Percentiles rank a stretch among this genome's conserved stretches.
These are phyloP conservation scores for Parathielavia hyrcaniae DNA, from an alignment of 495 filamentous ascomycete species.

Conservation along the genomic window DNA sequence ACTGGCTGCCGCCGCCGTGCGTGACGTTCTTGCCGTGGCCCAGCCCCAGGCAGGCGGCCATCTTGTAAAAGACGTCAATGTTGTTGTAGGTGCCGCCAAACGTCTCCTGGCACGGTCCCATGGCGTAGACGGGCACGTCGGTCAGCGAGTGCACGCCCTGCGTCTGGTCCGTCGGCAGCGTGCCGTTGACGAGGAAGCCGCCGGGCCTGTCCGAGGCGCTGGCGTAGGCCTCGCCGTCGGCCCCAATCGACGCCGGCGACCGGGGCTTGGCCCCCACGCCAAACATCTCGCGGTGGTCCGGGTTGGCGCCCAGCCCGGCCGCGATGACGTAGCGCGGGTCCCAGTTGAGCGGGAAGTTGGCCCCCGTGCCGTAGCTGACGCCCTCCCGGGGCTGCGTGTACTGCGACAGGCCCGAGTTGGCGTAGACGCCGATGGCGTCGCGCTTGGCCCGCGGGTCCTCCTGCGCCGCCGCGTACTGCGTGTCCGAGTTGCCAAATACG, in stretches of 20 bases:
- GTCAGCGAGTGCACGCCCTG: conserved; percentile 69
- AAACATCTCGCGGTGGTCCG: conserved; percentile 63
- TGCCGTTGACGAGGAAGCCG: conserved; percentile 64
- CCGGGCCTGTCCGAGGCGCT: conserved; percentile 55
- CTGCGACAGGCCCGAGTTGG: conserved; percentile 60
- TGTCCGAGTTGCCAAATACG: conserved; percentile 46
- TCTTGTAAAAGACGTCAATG: conserved; percentile 66
- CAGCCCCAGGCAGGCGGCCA: conserved; percentile 62
- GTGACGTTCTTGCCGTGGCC: conserved; percentile 31
- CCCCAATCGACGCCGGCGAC: conserved; percentile 44
- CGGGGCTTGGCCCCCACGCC: conserved; percentile 54
- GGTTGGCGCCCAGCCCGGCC: conserved; percentile 55
- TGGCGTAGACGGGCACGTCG: conserved; percentile 67
- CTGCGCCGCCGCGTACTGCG: conserved; percentile 56
- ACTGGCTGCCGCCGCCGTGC: conserved; percentile 1
- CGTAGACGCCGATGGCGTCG: conserved; percentile 60
- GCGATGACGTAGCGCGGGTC: conserved; percentile 69
- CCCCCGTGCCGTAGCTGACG: conserved; percentile 54
- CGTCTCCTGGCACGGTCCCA: conserved; percentile 63
- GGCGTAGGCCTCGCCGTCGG: conserved; percentile 49
- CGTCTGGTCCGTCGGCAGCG: conserved; percentile 48
- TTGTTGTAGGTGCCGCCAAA: conserved; percentile 64
- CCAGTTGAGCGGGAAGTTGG: conserved; percentile 68
- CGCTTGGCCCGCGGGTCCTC: conserved; percentile 57
- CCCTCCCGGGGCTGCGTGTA: conserved; percentile 46